A percentile compares a stretch with the other conserved stretches of the same genome.
These are phyloP conservation scores for Elaeagnus macrophylla DNA, from an alignment of 306 rosid genomes.

Conservation along the genomic window DNA sequence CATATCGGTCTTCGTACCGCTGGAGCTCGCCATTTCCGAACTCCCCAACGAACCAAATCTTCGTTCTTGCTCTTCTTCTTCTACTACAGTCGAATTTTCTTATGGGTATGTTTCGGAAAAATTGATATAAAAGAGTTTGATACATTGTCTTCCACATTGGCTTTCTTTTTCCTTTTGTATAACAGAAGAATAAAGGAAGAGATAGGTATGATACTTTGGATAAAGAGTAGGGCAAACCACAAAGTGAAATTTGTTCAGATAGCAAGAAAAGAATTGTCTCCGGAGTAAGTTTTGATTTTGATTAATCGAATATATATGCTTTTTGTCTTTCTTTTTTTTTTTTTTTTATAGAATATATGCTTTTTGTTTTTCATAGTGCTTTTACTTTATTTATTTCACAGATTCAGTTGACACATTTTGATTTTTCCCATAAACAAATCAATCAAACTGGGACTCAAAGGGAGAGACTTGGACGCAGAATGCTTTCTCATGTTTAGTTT, in stretches of 20 bases:
- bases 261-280: conserved; percentile 50
- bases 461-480: no score
- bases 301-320: conserved; percentile 2
- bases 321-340: conserved; percentile 22
- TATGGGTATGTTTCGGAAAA: conserved; percentile 14
- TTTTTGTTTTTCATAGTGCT: no score
- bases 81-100: neutral
- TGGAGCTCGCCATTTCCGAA: conserved; percentile 62
- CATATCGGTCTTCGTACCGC: conserved; percentile 53
- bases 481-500: no score
- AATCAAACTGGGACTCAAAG: no score
- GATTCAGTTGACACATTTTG: no score
- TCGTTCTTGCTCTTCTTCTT: neutral
- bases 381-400: no score
- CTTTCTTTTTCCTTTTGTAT: neutral
- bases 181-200: conserved; percentile 21
- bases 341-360: no score
- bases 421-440: no score
- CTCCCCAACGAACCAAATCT: conserved; percentile 9
- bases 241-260: conserved; percentile 46
- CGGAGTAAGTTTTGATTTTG: no score
- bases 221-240: conserved; percentile 30
- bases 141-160: conserved; percentile 1
- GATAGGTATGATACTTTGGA: conserved; percentile 52
- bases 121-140: neutral